Evolutionary conservation across 345 rosid genomes (phyloP).

Genomic region (Pistacia vera): DNA sequence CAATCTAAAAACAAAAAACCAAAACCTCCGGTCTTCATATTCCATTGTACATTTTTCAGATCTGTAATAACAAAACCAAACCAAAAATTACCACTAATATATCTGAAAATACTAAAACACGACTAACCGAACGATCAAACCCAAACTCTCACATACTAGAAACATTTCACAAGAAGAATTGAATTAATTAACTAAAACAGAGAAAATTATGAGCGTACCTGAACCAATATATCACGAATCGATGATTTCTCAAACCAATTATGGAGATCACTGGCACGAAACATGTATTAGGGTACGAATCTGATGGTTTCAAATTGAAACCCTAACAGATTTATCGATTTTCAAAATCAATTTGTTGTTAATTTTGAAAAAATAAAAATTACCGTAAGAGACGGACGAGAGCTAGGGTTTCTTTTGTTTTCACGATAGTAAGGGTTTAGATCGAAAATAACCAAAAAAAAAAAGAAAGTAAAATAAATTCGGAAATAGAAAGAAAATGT

Average conservation of each 20-base stretch:
- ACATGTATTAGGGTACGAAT: conserved; percentile 37
- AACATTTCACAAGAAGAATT: conserved; percentile 16
- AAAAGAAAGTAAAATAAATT: conserved; percentile 13
- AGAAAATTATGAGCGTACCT: conserved; percentile 36
- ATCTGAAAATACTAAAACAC: conserved; percentile 17
- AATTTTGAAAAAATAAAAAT: conserved; percentile 35
- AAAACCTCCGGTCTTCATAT: conserved; percentile 38
- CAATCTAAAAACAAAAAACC: conserved; percentile 40
- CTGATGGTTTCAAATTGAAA: conserved; percentile 43
- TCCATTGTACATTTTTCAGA: conserved; percentile 54
- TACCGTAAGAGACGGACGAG: conserved; percentile 46
- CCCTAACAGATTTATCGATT: conserved; percentile 36
- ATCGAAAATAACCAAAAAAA: conserved; percentile 30
- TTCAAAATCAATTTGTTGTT: conserved; percentile 30
- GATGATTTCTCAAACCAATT: conserved; percentile 33
- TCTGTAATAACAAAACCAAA: conserved; percentile 48
- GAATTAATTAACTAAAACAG: conserved; percentile 17
- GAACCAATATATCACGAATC: conserved; percentile 30
- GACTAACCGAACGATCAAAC: conserved; percentile 26
- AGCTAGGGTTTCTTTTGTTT: conserved; percentile 71
- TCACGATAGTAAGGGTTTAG: conserved; percentile 55
- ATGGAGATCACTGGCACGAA: conserved; percentile 32
- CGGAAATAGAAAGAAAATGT: conserved; percentile 14
- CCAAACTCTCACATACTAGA: conserved; percentile 14
- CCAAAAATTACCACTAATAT: conserved; percentile 20